phyloP scores from a whole-genome alignment of 495 filamentous ascomycete genomes.

The Hypoxylon subgilvum region DNA sequence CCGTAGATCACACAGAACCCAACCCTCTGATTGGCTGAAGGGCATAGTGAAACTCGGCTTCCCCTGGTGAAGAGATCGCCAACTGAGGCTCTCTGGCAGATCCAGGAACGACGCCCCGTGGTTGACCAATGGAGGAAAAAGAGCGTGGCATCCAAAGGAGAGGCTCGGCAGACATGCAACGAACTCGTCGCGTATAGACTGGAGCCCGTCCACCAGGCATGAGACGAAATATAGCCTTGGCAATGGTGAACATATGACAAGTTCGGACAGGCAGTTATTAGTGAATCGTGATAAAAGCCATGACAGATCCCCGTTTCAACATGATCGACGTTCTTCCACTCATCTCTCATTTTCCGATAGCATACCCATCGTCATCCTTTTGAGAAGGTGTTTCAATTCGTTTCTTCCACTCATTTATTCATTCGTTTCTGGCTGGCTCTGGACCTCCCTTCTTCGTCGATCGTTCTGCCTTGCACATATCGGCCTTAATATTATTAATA shows the following conservation, averaged over 20 bases:
- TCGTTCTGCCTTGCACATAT: conserved; percentile 11
- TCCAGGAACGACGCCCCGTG: background rate
- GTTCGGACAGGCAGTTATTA: too few species aligned
- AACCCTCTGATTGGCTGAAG: conserved; percentile 26
- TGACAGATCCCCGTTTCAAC: conserved; percentile 16
- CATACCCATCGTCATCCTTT: conserved; percentile 26
- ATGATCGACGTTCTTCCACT: conserved; percentile 31
- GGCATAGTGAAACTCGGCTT: conserved; percentile 34
- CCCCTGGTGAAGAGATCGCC: conserved; percentile 31
- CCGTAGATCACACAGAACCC: conserved; percentile 32
- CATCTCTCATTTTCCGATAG: conserved; percentile 21
- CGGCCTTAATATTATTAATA: conserved; percentile 6
- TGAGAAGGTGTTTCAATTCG: conserved; percentile 20
- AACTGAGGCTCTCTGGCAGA: conserved; percentile 33
- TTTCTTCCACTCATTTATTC: conserved; percentile 22
- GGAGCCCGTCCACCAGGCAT: conserved; percentile 13
- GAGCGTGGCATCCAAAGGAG: conserved; percentile 6
- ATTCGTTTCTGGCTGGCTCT: conserved; percentile 26
- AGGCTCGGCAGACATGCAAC: conserved; percentile 1
- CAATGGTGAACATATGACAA: conserved; percentile 2
- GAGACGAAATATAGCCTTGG: conserved; percentile 25
- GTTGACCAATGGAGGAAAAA: conserved; percentile 16
- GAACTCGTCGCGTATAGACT: conserved; percentile 5
- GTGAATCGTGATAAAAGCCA: conserved; percentile 27
- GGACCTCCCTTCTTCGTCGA: conserved; percentile 20